Evolutionary conservation across 1,284 basidiomycete species (phyloP).

Genomic region (Pulveroboletus sp.): DNA sequence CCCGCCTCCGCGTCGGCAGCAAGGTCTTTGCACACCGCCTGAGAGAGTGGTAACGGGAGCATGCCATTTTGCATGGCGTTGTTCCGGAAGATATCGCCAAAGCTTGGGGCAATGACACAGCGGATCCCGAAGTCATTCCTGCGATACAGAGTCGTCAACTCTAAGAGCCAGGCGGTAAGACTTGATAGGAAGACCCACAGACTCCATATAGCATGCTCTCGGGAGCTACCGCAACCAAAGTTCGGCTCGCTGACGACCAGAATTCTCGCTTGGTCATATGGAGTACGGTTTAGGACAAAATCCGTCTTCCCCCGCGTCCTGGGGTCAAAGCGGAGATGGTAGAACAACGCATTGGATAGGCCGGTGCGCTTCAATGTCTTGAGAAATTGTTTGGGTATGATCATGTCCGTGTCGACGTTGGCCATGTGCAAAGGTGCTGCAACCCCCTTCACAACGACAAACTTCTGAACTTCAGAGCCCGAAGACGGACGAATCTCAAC

Average conservation of each 20-base stretch:
- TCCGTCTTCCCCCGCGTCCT: slow-evolving; percentile 81
- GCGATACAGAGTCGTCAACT: slow-evolving; percentile 11
- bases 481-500: slow-evolving; percentile 52
- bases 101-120: slow-evolving; percentile 90
- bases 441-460: slow-evolving; percentile 80
- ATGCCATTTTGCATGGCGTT: slow-evolving; percentile 97
- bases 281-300: slow-evolving; percentile 87
- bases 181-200: slow-evolving; percentile 55
- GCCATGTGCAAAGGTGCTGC: slow-evolving; percentile 89
- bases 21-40: slow-evolving; percentile 73
- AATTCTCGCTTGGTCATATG: slow-evolving; percentile 81
- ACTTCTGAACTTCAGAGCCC: slow-evolving; percentile 72
- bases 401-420: slow-evolving; percentile 97
- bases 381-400: slow-evolving; percentile 95
- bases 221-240: slow-evolving; percentile 93
- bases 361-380: slow-evolving; percentile 95
- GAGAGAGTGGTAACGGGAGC: slow-evolving; percentile 82
- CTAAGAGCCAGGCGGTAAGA: neutral
- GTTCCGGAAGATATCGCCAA: slow-evolving; percentile 92
- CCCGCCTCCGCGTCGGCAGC: slow-evolving; percentile 82
- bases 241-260: slow-evolving; percentile 89
- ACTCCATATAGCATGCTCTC: slow-evolving; percentile 97
- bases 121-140: slow-evolving; percentile 95
- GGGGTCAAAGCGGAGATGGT: slow-evolving; percentile 78
- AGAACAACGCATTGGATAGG: slow-evolving; percentile 88